Evolutionary conservation across 148 eudicot species (phyloP), one percentile per base, ranked within the genome.

Genomic region (Camellia japonica): DNA sequence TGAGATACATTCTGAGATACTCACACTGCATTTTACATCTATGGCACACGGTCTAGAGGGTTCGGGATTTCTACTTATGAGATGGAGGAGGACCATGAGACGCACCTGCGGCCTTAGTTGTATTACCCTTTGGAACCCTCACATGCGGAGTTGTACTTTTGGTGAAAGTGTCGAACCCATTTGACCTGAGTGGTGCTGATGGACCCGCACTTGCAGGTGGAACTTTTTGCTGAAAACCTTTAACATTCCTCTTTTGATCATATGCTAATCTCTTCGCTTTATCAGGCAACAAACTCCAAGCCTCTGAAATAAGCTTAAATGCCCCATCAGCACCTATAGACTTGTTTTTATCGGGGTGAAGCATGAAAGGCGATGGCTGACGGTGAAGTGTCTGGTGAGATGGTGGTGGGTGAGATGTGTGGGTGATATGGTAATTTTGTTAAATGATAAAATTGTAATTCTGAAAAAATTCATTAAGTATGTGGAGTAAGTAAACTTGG

Each of bases 241-340:
- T 69, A 9, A 38, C 74, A n/a, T 61, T 83, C 75, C 87, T 85
- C 69, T 81, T 87, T 23, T 75, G 85, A 78, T 94, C 96, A 83
- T 92, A 94, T 30, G 82, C 90, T 64, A 82, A 84, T 87, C 90
- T 88, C 82, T 80, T 88, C 46, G 78, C 43, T 83, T 83, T 94
- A 74, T 92, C 94, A 13, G 96, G 89, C 75, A 94, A 79, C 76
- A 89, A 61, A 80, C 89, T 92, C 98, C 98, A 94, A 7, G 98
- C 93, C 85, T 92, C 89, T 13, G 96, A 90, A 76, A 94, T 82
- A 46, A 76, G 80, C 83, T 89, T 87, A 85, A 94, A 94, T 18
- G 98, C 38, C 38, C 38, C 38, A 30, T 30, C 38, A 30, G 0
- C 38, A 1, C 38, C 38, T 30, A 30, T 30, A 30, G 38, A 30